Conservation (phyloP, 2,329 filamentous ascomycete genomes). For the Fusarium nelsonii region DNA sequence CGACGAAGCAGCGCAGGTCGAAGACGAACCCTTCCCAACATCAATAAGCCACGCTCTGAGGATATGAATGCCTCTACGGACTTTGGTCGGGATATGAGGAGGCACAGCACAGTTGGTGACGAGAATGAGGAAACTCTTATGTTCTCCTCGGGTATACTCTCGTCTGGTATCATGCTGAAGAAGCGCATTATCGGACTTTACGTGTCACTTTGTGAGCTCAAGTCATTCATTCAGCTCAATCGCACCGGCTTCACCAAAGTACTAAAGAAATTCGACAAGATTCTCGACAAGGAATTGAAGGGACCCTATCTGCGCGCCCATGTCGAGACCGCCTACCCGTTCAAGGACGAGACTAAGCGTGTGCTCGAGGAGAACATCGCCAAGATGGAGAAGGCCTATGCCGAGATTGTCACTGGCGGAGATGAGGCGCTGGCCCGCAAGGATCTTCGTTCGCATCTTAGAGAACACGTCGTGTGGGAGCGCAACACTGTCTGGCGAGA, state of each 20-base stretch:
- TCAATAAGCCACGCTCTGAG: conserved; percentile 55
- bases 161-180: conserved; percentile 85
- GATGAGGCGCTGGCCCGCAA: conserved; percentile 82
- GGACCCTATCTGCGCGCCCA: conserved; percentile 78
- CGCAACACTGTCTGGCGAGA: conserved; percentile 99
- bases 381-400: conserved; percentile 83
- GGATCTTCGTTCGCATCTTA: conserved; percentile 88
- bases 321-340: conserved; percentile 85
- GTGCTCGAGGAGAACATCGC: conserved; percentile 77
- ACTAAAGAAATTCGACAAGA: conserved; percentile 99
- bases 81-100: conserved; percentile 61
- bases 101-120: conserved; percentile 77
- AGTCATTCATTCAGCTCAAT: conserved; percentile 96
- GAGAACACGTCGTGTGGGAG: conserved; percentile 99
- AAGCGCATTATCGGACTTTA: conserved; percentile 90
- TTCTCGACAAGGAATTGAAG: conserved; percentile 84
- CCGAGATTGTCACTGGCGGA: conserved; percentile 83
- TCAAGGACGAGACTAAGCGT: conserved; percentile 78
- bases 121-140: conserved; percentile 81
- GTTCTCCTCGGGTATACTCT: conserved; percentile 71
- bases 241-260: conserved; percentile 97
- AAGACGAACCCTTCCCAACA: conserved; percentile 56
- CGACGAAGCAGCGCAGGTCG: conserved; percentile 57
- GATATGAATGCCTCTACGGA: conserved; percentile 75
- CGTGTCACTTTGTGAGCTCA: conserved; percentile 92